Base-by-base conservation (phyloP, 2,329 filamentous ascomycete species). In the Drechslera avenae region DNA sequence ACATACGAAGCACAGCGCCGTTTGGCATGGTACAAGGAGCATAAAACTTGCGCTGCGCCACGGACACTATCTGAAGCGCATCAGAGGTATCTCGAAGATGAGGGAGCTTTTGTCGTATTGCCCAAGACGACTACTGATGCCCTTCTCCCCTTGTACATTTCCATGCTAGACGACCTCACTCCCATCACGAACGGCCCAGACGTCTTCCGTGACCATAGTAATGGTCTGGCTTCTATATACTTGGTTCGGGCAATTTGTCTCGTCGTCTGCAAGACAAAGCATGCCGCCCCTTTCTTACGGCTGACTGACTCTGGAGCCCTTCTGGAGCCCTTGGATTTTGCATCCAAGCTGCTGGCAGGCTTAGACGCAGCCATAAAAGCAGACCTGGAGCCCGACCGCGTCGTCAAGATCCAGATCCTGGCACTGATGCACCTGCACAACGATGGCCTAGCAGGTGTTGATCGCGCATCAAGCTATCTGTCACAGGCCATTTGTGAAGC, bases 381-480 rank as follows among this genome's bases (percentile, higher is more conserved):
- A 21, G 45, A 36, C 4, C 23, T 48, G 4, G 45, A 48, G 12
- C 45, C 45, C 6, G 32, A 48, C 23, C 45, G 45, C 21, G 40
- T 48, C 13, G 2, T 28, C 21, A 48, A 48, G 16, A 31, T 48
- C 8, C 45, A 42, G 21, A 48, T 48, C 4, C 12, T 48, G n/a
- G 45, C 37, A 41, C 18, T 48, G 31, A 48, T 48, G 45, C 45
- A 48, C 17, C 21, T 48, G 9, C 37, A 48, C 7, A 48, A 48
- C 12, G 45, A 48, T 4, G 45, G 45, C 0, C 6, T 48, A 31
- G 37, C 36, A 9, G 45, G 45, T 13, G 37, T 42, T 1, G 45
- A 48, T 5, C 30, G 45, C 21, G 37, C 45, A 5, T 48, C 45
- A 1, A 41, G 31, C 21, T 31, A 36, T 10, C 10, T 48, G 4